Base-by-base conservation (phyloP, 306 rosid species). In the Myrica gale region DNA sequence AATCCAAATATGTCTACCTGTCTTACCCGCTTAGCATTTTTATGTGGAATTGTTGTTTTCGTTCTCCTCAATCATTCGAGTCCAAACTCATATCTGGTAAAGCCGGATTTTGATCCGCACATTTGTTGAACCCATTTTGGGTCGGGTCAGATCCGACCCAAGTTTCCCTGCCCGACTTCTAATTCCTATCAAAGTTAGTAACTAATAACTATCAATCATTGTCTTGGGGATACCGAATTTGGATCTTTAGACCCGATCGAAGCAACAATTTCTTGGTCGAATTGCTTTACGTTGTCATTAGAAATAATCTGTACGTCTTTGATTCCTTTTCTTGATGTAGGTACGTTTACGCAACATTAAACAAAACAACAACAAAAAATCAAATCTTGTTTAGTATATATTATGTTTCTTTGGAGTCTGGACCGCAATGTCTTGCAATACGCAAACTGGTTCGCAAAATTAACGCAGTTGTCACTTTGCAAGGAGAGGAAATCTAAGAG, bases 401-500 rank as follows among this genome's bases (percentile, higher is more conserved):
- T 32, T 9, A 50, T 51, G 73, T 71, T 39, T n/a, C 26, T 74
- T 32, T 32, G 37, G 37, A 32, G 16, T 15, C 51, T 78, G 89
- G 90, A 85, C 87, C 89, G 77, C 90, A 62, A 6, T 79, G 11
- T 74, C 72, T 54, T 68, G 77, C 72, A 75, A 69, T 79, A 76
- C 23, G 23, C 42, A 68, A 60, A 69, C 69, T 66, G 44, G 46
- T 67, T 5, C 66, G 76, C 53, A 39, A 57, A 82, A 79, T 71
- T 48, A 61, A 50, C 45, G 65, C 65, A 44, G 81, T 73, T 83
- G 87, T 88, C 84, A 48, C 53, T 72, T 87, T 78, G 76, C 78
- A 56, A 47, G 7, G 53, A 17, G 20, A 47, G 43, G 65, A 71
- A 81, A 66, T 23, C 76, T 60, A 71, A 79, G 69, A 69, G 68